Conservation (phyloP, 1,139 yeast genomes). For the Debaryomyces subglobosus region DNA sequence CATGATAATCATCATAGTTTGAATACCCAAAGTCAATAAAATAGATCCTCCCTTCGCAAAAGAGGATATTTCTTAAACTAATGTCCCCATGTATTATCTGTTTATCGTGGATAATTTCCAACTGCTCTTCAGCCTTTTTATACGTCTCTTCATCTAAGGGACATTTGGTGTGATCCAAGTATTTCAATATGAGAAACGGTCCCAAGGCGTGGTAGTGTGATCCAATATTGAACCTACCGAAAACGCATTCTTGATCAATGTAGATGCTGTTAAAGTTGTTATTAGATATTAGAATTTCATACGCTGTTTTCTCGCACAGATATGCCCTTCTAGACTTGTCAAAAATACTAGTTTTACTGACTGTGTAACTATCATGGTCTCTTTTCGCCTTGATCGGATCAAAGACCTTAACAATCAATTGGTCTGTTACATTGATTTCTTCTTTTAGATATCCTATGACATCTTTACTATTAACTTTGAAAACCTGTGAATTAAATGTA, state of each 20-base stretch:
- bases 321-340: too few species aligned
- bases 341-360: too few species aligned
- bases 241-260: background rate
- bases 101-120: background rate
- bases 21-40: too few species aligned
- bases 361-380: too few species aligned
- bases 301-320: too few species aligned
- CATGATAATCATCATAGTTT: too few species aligned
- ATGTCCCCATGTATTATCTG: constrained; percentile 4
- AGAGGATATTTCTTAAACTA: constrained; percentile 1
- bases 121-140: too few species aligned
- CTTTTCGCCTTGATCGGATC: constrained; percentile 1
- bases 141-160: too few species aligned
- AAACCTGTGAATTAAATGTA: background rate
- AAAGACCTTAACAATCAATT: constrained; percentile 2
- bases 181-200: too few species aligned
- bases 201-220: background rate
- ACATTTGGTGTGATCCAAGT: too few species aligned
- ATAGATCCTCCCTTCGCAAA: background rate
- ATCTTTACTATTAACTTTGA: background rate
- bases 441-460: background rate
- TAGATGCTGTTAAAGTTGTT: background rate
- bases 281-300: background rate
- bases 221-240: background rate
- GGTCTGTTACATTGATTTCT: background rate